Percentiles rank a stretch among this genome's conserved stretches.
phyloP scores from a whole-genome alignment of 2,329 filamentous ascomycete genomes.

The Fusarium beomiforme region DNA sequence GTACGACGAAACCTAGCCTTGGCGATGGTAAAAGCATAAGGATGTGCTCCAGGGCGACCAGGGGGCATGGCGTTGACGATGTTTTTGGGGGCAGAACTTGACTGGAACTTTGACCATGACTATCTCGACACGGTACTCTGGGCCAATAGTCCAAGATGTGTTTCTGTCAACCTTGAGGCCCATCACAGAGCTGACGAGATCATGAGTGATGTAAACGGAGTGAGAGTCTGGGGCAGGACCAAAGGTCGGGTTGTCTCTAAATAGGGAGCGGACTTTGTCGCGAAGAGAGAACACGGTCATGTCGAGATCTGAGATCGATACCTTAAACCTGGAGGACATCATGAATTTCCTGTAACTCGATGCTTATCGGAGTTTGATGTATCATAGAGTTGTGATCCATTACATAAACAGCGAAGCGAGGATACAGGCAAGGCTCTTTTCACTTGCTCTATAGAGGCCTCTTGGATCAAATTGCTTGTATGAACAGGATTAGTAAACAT shows the following conservation, averaged over 20 bases:
- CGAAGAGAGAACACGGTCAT: neutral
- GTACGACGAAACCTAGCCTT: constrained; percentile 15
- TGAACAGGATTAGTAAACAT: neutral
- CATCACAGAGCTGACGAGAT: constrained; percentile 2
- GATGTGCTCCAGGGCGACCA: neutral
- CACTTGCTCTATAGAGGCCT: neutral
- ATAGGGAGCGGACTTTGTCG: neutral
- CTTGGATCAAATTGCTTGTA: neutral
- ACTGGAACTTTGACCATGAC: constrained; percentile 3
- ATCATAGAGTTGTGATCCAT: neutral
- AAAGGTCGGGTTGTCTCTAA: neutral
- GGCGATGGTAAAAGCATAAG: constrained; percentile 3
- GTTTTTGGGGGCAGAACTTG: neutral
- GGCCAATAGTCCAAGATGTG: neutral
- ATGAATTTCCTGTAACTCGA: neutral
- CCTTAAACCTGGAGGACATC: neutral
- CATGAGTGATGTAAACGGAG: constrained; percentile 6
- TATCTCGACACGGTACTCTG: neutral
- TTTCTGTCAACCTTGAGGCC: neutral
- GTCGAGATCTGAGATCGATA: neutral
- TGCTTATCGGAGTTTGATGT: neutral
- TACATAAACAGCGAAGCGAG: neutral
- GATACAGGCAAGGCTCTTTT: neutral
- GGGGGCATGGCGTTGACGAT: constrained; percentile 2
- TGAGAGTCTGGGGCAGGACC: constrained; percentile 8